These are phyloP conservation scores for Colletotrichum tamarilloi DNA, from an alignment of 2,329 filamentous ascomycete genomes.

Conservation along the genomic window DNA sequence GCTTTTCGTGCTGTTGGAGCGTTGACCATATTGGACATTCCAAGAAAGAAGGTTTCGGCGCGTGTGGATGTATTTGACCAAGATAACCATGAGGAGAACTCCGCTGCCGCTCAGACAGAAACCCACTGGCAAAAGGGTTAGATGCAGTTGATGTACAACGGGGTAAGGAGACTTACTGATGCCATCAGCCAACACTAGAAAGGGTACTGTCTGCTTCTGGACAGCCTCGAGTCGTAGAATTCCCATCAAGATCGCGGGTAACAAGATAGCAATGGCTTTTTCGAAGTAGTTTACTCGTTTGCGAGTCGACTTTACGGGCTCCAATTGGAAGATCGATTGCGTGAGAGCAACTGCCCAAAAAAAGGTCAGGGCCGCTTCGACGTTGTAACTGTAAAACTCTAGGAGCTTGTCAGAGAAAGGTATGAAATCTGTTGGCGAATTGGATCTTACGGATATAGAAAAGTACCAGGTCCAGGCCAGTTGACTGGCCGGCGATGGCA, in stretches of 20 bases:
- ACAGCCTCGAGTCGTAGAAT: slow-evolving; percentile 45
- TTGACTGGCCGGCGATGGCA: slow-evolving; percentile 53
- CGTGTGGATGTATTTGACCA: slow-evolving; percentile 53
- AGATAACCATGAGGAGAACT: slow-evolving; percentile 50
- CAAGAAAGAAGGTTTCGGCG: slow-evolving; percentile 45
- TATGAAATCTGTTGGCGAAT: background rate
- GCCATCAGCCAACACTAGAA: slow-evolving; percentile 50
- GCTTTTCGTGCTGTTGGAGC: slow-evolving; percentile 32
- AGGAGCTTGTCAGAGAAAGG: slow-evolving; percentile 29
- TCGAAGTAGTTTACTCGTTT: slow-evolving; percentile 41
- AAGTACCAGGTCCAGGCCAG: slow-evolving; percentile 53
- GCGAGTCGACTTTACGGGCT: slow-evolving; percentile 42
- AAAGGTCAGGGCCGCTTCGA: slow-evolving; percentile 57
- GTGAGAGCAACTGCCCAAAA: slow-evolving; percentile 56
- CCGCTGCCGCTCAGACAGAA: slow-evolving; percentile 49
- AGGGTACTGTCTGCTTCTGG: slow-evolving; percentile 41
- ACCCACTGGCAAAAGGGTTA: slow-evolving; percentile 46
- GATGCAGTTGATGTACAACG: background rate
- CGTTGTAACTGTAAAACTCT: slow-evolving; percentile 64
- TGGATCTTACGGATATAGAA: slow-evolving; percentile 59
- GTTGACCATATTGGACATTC: slow-evolving; percentile 46
- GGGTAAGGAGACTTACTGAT: slow-evolving; percentile 46
- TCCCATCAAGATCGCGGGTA: slow-evolving; percentile 49
- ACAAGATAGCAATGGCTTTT: slow-evolving; percentile 48
- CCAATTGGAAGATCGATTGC: slow-evolving; percentile 46